Evolutionary conservation across 768 basidiomycete genomes (phyloP), one percentile per base, ranked within the genome.

Genomic region (Pleurotus tuoliensis): DNA sequence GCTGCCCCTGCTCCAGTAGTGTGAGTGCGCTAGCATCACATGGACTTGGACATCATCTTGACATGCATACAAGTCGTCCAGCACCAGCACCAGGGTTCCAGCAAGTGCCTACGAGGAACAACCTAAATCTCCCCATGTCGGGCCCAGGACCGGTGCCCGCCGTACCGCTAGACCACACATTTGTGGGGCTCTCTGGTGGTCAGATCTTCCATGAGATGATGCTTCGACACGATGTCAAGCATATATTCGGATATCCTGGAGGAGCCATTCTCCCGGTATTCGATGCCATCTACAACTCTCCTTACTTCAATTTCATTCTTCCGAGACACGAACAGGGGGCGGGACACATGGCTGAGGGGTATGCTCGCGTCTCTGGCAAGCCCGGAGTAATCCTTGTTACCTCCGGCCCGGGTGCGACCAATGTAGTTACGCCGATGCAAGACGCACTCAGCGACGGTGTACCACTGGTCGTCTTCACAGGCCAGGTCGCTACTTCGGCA

Each of bases 171-270:
- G 92, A 94, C 69, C 80, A 86, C 64, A 87, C 90, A 6, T 98
- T 99, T 66, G 81, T 98, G 55, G 97, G 96, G 48, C 82, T 95
- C 70, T 92, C 93, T 18, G 96, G 96, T 11, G 96, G 96, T 24
- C 83, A 98, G 72, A 98, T 99, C 68, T 97, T 99, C 77, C 94
- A 99, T 71, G 96, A 99, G 74, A 98, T 99, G 96, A 96, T 99
- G 92, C 86, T 95, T 59, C 82, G 96, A 46, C 97, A 99, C 67
- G 84, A 81, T 57, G 95, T 98, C 63, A 97, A 95, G 72, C 92
- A 98, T 66, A 82, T 99, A 46, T 98, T 99, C 65, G 96, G 96
- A 38, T 99, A 98, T 73, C 96, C 96, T 6, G 95, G 95, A 44
- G 96, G 96, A 57, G 97, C 96, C 41, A 98, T 98, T 71, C 84